Evolutionary conservation across 129 eudicot species (phyloP), one percentile per base, ranked within the genome.

Genomic region (Artemisia annua): DNA sequence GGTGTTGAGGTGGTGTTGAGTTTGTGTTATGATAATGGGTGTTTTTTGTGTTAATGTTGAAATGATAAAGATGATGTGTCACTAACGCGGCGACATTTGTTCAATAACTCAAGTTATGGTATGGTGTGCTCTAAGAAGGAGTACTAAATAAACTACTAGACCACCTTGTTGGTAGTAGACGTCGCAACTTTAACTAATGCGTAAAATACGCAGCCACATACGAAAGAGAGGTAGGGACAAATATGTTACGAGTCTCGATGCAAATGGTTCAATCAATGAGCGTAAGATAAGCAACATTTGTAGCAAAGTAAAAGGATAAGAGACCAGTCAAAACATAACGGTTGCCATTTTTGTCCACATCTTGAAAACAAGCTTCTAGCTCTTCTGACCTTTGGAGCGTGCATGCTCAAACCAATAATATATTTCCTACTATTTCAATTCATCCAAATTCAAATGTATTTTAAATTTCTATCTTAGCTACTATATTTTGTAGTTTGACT

Each of bases 291-390:
- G 46, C 46, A 39, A 39, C 10, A 39, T 51, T 26, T 69, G 62
- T 54, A 60, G 73, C 73, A 69, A 71, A 71, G 66, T 56, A 71
- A 67, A 43, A 67, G 72, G 72, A 67, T 61, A 67, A 67, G 19
- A 48, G 72, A 67, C 72, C 46, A 48, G 59, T 48, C 44, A 20
- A 67, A 48, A 67, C 72, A 49, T 67, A 69, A 69, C 73, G 61
- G 54, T 66, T 46, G 54, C 70, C 70, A 17, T 19, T 66, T 44
- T 44, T 44, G 35, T 66, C 56, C 35, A 66, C 14, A 53, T 52
- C 74, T 52, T 48, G 13, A 52, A 20, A 22, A 49, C 5, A 9
- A 60, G 44, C 66, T 24, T 24, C 46, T 30, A 30, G 35, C 35
- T 60, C 44, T 60, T 60, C 66, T 60, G 71, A 19, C 35, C 18